phyloP scores from a whole-genome alignment of 805 yeast genomes.

The Metschnikowia santaceciliae region DNA sequence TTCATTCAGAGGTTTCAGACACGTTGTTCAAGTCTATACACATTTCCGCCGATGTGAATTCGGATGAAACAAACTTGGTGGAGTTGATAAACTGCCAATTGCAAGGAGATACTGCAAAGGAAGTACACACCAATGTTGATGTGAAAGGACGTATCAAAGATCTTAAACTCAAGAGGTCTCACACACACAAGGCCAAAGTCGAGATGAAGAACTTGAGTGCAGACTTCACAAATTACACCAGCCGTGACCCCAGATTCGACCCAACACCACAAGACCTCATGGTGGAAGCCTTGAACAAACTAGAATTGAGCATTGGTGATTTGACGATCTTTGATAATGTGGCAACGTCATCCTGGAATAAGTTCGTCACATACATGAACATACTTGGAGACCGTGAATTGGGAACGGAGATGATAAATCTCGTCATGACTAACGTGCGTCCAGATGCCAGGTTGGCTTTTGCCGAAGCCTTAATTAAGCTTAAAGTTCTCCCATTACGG shows the following conservation, averaged over 20 bases:
- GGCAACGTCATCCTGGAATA: slow-evolving; percentile 88
- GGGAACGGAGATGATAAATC: slow-evolving; percentile 58
- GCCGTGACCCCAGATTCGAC: slow-evolving; percentile 43
- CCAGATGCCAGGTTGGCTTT: slow-evolving; percentile 65
- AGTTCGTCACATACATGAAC: slow-evolving; percentile 66
- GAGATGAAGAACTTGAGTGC: slow-evolving; percentile 54
- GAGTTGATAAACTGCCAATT: slow-evolving; percentile 49
- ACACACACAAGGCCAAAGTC: slow-evolving; percentile 52
- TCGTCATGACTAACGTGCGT: slow-evolving; percentile 54
- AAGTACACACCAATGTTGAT: slow-evolving; percentile 22
- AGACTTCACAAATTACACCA: slow-evolving; percentile 41
- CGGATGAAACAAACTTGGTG: slow-evolving; percentile 45
- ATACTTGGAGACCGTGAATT: slow-evolving; percentile 68
- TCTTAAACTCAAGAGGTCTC: slow-evolving; percentile 63
- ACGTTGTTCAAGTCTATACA: slow-evolving; percentile 77
- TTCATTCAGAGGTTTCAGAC: slow-evolving; percentile 38
- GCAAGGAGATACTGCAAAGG: slow-evolving; percentile 21
- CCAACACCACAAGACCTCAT: slow-evolving; percentile 27
- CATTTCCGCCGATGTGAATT: slow-evolving; percentile 51
- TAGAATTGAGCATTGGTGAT: slow-evolving; percentile 48
- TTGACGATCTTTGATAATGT: slow-evolving; percentile 71
- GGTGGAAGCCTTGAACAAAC: slow-evolving; percentile 46
- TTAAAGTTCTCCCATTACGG: slow-evolving; percentile 66
- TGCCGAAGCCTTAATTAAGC: slow-evolving; percentile 56
- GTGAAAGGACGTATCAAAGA: slow-evolving; percentile 37